phyloP scores from a whole-genome alignment of 352 stramenopile genomes.

The Pythium vanterpoolii region DNA sequence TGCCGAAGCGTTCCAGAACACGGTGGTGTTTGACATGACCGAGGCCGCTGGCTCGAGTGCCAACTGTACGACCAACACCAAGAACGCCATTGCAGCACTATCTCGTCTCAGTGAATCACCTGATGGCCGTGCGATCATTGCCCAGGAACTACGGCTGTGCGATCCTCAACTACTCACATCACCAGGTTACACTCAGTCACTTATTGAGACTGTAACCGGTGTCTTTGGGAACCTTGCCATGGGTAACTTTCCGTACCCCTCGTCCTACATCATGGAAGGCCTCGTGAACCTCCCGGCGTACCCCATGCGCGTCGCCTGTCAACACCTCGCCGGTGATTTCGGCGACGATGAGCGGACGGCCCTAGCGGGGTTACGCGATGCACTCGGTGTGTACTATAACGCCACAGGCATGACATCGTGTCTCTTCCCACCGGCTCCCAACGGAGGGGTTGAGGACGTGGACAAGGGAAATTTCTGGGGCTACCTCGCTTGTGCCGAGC shows the following conservation, averaged over 20 bases:
- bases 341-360: slow-evolving; percentile 31
- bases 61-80: slow-evolving; percentile 81
- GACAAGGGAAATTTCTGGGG: slow-evolving; percentile 51
- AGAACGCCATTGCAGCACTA: slow-evolving; percentile 52
- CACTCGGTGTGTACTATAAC: slow-evolving; percentile 79
- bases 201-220: slow-evolving; percentile 65
- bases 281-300: slow-evolving; percentile 82
- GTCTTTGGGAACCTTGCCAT: slow-evolving; percentile 93
- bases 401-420: slow-evolving; percentile 52
- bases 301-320: slow-evolving; percentile 87
- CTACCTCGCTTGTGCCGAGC: slow-evolving; percentile 76
- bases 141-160: slow-evolving; percentile 13
- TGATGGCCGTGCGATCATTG: slow-evolving; percentile 40
- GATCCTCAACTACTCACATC: not conserved
- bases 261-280: slow-evolving; percentile 91
- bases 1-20: slow-evolving; percentile 29
- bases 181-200: slow-evolving; percentile 34
- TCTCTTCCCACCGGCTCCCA: slow-evolving; percentile 50
- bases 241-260: slow-evolving; percentile 96
- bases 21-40: slow-evolving; percentile 63
- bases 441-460: slow-evolving; percentile 18
- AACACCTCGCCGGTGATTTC: slow-evolving; percentile 43
- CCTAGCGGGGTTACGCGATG: slow-evolving; percentile 48
- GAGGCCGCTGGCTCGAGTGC: slow-evolving; percentile 51
- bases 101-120: slow-evolving; percentile 38